A percentile compares a stretch with the other conserved stretches of the same genome.
Evolutionary conservation across 805 yeast genomes (phyloP).

Genomic region (Huiozyma naganishii): DNA sequence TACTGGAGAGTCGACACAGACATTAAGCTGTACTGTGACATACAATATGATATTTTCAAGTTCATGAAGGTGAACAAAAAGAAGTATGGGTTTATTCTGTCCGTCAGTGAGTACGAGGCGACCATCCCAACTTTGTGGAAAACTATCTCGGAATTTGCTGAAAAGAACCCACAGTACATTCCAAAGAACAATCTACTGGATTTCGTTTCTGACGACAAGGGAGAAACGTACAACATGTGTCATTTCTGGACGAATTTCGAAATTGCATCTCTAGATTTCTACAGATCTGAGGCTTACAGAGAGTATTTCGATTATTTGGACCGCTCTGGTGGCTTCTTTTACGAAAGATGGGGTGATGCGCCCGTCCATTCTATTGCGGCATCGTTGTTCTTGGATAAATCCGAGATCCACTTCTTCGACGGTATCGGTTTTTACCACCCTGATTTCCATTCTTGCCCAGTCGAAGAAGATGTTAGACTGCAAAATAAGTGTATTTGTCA

Average conservation of each 20-base stretch:
- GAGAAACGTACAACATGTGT: constrained; percentile 57
- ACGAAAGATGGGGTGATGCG: constrained; percentile 92
- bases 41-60: constrained; percentile 51
- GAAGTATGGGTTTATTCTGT: constrained; percentile 55
- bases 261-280: constrained; percentile 60
- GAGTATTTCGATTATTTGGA: constrained; percentile 56
- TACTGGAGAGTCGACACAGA: constrained; percentile 77
- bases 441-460: constrained; percentile 58
- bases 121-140: constrained; percentile 60
- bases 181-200: constrained; percentile 42
- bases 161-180: constrained; percentile 32
- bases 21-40: constrained; percentile 48
- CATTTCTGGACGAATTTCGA: constrained; percentile 81
- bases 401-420: constrained; percentile 58
- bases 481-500: constrained; percentile 57
- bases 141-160: constrained; percentile 40
- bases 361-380: constrained; percentile 80
- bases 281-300: constrained; percentile 47
- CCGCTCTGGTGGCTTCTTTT: constrained; percentile 63
- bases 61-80: constrained; percentile 45
- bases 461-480: constrained; percentile 39
- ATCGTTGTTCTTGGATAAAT: constrained; percentile 43
- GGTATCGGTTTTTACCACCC: constrained; percentile 67
- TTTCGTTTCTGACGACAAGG: constrained; percentile 55
- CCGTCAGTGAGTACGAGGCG: constrained; percentile 49